Conservation (phyloP, 225 moss, liverwort and hornwort genomes). For the Bryoerythrophyllum caledonicum region DNA sequence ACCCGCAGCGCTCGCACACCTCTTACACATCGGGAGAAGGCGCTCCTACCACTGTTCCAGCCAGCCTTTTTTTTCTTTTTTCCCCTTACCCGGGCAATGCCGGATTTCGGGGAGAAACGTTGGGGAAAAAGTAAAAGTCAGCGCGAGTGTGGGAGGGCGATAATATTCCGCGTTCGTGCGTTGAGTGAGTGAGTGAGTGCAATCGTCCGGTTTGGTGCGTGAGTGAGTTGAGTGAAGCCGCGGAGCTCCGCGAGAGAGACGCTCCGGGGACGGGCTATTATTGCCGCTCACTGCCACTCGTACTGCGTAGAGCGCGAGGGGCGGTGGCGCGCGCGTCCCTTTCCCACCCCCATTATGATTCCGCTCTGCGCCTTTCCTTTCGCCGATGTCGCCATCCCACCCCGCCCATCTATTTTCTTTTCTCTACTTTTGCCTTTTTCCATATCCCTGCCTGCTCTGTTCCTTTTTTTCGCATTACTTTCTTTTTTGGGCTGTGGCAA, state of each 20-base stretch:
- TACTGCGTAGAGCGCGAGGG: background rate
- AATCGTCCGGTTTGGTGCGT: background rate
- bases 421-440: no score
- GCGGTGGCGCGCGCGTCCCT: background rate
- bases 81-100: background rate
- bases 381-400: slow-evolving; percentile 21
- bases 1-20: background rate
- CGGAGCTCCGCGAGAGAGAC: background rate
- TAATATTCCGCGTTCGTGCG: slow-evolving; percentile 22
- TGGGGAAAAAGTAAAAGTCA: slow-evolving; percentile 23
- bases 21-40: background rate
- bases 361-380: slow-evolving; percentile 4
- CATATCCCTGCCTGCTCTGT: no score
- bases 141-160: background rate
- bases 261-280: background rate
- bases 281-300: slow-evolving; percentile 14
- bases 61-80: background rate
- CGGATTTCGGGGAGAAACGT: background rate
- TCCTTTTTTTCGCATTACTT: no score
- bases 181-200: background rate
- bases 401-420: slow-evolving; percentile 9
- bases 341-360: slow-evolving; percentile 29
- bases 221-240: background rate
- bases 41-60: background rate
- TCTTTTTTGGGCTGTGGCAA: no score